Evolutionary conservation across 768 basidiomycete genomes (phyloP), one percentile per base, ranked within the genome.

Genomic region (Podaxis sp.): DNA sequence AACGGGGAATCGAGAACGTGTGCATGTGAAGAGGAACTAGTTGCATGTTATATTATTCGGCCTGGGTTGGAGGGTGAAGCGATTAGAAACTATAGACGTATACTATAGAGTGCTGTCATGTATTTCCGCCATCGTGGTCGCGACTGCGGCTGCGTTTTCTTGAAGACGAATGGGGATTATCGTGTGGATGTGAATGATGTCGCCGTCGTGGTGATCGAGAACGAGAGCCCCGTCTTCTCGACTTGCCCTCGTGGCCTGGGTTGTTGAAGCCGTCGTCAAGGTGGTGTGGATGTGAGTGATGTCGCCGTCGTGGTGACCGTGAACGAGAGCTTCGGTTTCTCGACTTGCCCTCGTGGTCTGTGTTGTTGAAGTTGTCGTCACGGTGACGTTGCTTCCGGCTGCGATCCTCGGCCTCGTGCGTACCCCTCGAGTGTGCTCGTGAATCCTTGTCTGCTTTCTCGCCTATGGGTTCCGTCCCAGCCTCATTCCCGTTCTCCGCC

Each of bases 141-240:
- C 19, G 47, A 46, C 43, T 19, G 43, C 8, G 9, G 8, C 57
- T 57, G 40, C 25, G 41, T 25, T 57, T 57, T 57, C 56, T 36
- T 54, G 33, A 47, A 46, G 50, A 29, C 36, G n/a, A 41, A 36
- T 57, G 33, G 33, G 33, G 33, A 9, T 9, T 33, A 33, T 33
- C 2, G 9, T 33, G 29, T 58, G 40, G 33, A 38, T 55, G 29
- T 49, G 19, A 54, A 15, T 54, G 38, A 27, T 29, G 47, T 15
- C 22, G n/a, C 25, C 64, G 70, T 41, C 65, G 69, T 29, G 77
- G 79, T 29, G 79, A 80, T 47, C 68, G 71, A 24, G 79, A 79
- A 3, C 74, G 73, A 46, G 77, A 77, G 60, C 51, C 66, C 38
- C 74, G 72, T 65, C 67, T 66, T 37, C 70, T 69, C 38, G 58